These are phyloP conservation scores for Candida pseudoglaebosa DNA, from an alignment of 805 yeast genomes.

Conservation along the genomic window DNA sequence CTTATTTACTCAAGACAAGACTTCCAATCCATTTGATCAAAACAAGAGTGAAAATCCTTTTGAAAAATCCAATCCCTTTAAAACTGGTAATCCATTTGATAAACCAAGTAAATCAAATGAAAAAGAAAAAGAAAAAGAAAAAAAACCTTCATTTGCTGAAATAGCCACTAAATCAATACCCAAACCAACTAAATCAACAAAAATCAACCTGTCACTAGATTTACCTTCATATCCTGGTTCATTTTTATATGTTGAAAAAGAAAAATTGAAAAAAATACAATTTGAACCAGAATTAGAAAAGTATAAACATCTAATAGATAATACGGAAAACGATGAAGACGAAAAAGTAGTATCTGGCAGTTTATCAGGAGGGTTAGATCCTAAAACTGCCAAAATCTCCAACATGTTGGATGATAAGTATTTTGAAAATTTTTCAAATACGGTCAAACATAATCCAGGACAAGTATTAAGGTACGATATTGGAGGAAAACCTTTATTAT, in stretches of 20 bases:
- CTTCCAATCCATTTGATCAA: slow-evolving; percentile 42
- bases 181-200: slow-evolving; percentile 5
- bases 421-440: slow-evolving; percentile 74
- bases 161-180: slow-evolving; percentile 16
- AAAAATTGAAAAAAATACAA: slow-evolving; percentile 52
- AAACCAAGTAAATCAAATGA: slow-evolving; percentile 10
- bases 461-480: slow-evolving; percentile 86
- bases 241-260: slow-evolving; percentile 70
- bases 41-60: slow-evolving; percentile 21
- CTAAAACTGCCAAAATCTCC: slow-evolving; percentile 22
- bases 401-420: slow-evolving; percentile 63
- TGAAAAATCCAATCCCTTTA: slow-evolving; percentile 14
- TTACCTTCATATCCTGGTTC: slow-evolving; percentile 60
- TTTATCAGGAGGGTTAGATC: slow-evolving; percentile 11
- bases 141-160: slow-evolving; percentile 17
- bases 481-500: slow-evolving; percentile 74
- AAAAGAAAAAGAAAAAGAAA: slow-evolving; percentile 11
- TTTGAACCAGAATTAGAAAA: slow-evolving; percentile 50
- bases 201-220: slow-evolving; percentile 10
- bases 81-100: slow-evolving; percentile 27
- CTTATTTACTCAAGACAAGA: slow-evolving; percentile 21
- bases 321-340: slow-evolving; percentile 38
- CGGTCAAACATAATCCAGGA: slow-evolving; percentile 74
- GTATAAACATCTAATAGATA: slow-evolving; percentile 48
- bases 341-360: slow-evolving; percentile 6